phyloP scores from a whole-genome alignment of 2,329 filamentous ascomycete species.

The Venturia oleaginea region DNA sequence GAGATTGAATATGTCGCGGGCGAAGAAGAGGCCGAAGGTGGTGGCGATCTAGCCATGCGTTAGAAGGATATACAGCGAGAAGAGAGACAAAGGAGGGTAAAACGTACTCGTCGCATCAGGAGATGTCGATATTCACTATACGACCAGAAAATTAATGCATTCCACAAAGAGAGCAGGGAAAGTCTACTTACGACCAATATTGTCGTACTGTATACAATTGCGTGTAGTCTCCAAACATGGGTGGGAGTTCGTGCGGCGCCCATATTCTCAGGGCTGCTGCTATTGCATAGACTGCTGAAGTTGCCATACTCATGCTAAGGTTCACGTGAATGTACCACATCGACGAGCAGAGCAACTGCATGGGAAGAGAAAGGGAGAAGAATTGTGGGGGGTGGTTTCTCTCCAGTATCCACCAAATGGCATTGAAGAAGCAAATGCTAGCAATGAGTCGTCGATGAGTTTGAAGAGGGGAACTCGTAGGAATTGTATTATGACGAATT shows the following conservation, averaged over 20 bases:
- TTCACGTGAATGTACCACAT: neutral
- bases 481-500: neutral
- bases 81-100: neutral
- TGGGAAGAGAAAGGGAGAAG: neutral
- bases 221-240: neutral
- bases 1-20: neutral
- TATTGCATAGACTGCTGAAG: neutral
- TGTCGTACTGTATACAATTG: neutral
- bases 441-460: neutral
- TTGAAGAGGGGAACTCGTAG: neutral
- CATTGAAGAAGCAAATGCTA: neutral
- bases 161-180: neutral
- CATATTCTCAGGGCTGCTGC: neutral
- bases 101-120: neutral
- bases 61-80: neutral
- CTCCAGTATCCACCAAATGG: conserved; percentile 1
- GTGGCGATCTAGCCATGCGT: neutral
- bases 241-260: neutral
- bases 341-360: neutral
- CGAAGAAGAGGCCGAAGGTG: neutral
- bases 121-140: neutral
- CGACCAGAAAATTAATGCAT: neutral
- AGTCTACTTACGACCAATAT: neutral
- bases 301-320: neutral
- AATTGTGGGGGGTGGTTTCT: neutral